A percentile compares a stretch with the other conserved stretches of the same genome.
Conservation (phyloP, 164 flowering plant genomes). For the Pachysandra terminalis region DNA sequence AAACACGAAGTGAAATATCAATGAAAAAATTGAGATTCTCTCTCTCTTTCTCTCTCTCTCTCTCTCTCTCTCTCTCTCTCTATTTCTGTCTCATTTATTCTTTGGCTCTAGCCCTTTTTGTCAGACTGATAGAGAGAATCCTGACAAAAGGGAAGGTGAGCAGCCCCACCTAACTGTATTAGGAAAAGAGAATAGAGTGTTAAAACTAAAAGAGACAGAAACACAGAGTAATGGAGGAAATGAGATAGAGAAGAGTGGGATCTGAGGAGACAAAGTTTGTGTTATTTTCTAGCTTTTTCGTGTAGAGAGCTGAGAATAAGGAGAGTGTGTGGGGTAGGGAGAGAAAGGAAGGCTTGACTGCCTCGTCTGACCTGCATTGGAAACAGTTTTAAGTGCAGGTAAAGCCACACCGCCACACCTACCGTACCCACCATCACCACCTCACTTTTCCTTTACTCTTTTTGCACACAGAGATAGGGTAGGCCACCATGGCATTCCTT, state of each 20-base stretch:
- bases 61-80: too few species aligned
- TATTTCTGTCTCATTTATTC: conserved; percentile 2
- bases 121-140: neutral
- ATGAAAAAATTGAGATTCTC: neutral
- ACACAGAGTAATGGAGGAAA: neutral
- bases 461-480: neutral
- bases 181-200: neutral
- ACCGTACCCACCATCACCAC: neutral
- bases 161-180: conserved; percentile 9
- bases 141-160: conserved; percentile 16
- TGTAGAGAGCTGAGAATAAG: neutral
- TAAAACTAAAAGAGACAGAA: neutral
- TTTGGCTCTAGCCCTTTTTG: neutral
- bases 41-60: neutral
- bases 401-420: neutral
- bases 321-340: neutral
- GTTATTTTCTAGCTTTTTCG: too few species aligned
- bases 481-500: too few species aligned
- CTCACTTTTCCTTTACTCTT: neutral
- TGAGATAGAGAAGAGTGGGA: neutral
- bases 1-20: neutral
- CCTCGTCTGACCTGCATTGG: neutral
- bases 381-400: neutral
- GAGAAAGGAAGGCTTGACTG: neutral
- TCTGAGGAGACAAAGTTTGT: conserved; percentile 1